Evolutionary conservation across 805 yeast species (phyloP), one percentile per base, ranked within the genome.

Genomic region (Wickerhamomyces sydowiorum): DNA sequence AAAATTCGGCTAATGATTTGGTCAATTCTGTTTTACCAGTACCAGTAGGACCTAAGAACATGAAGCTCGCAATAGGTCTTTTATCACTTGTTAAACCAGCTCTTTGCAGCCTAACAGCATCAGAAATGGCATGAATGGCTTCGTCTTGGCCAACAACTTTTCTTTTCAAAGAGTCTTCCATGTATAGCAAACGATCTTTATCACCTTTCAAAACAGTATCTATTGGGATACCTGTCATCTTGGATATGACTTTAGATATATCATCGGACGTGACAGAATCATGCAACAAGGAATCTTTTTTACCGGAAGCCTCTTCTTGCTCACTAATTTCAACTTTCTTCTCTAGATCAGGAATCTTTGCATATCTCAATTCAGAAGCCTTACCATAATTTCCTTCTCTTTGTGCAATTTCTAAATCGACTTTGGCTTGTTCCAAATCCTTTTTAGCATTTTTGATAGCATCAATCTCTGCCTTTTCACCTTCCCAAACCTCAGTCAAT

Each of bases 21-120:
- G 97, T 90, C 40, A 93, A 73, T 62, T 93, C 98, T 1, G 99
- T 93, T 64, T 91, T 91, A 67, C 99, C 99, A 0, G 98, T 91
- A 67, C 99, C 99, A 0, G 99, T 93, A 41, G 99, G 98, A 19
- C 99, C 99, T 50, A 93, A 70, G 64, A 93, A 93, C 84, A 91
- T 83, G 64, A 93, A 93, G 42, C 96, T 85, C 1, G 97, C 98
- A 54, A 91, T 90, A 7, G 99, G 99, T 47, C 97, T 76, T 63
- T 86, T 86, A 49, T 89, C 96, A 61, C 86, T 85, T 9, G 98
- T 91, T 45, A 91, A 75, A 1, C 99, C 99, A 0, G 99, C 99
- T 57, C 99, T 77, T 61, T 93, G 99, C 45, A 91, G 70, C 62
- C 97, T 82, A 14, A 91, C 98, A 1, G 98, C 96, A 62, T 90